phyloP scores from a whole-genome alignment of 2,329 filamentous ascomycete genomes.

The Xenoacremonium recifei region DNA sequence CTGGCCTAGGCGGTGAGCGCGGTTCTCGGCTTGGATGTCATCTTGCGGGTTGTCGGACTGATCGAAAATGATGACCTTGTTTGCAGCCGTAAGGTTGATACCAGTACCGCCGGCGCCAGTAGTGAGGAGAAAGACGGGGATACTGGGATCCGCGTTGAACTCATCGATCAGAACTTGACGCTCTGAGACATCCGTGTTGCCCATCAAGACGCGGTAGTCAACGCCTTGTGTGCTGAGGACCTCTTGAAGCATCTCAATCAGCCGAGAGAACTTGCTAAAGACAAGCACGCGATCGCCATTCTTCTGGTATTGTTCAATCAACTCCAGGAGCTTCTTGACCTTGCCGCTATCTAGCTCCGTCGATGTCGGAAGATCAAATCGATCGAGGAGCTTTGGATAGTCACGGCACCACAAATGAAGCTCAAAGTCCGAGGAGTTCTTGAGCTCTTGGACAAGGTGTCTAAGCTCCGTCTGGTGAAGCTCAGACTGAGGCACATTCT shows the following conservation, averaged over 20 bases:
- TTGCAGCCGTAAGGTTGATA: constrained; percentile 92
- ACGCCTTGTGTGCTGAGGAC: constrained; percentile 74
- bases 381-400: constrained; percentile 49
- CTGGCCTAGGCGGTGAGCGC: constrained; percentile 92
- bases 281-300: constrained; percentile 86
- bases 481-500: constrained; percentile 59
- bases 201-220: constrained; percentile 82
- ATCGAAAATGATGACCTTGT: constrained; percentile 98
- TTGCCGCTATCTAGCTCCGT: constrained; percentile 72
- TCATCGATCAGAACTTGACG: constrained; percentile 86
- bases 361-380: constrained; percentile 52
- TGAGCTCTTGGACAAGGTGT: constrained; percentile 55
- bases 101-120: constrained; percentile 96
- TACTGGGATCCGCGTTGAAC: constrained; percentile 72
- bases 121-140: constrained; percentile 88
- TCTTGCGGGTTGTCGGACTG: constrained; percentile 97
- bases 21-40: constrained; percentile 96
- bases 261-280: constrained; percentile 90
- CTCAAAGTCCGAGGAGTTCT: constrained; percentile 61
- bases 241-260: constrained; percentile 85
- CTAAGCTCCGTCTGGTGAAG: constrained; percentile 50
- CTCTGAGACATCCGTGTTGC: constrained; percentile 75
- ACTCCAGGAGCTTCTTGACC: constrained; percentile 73
- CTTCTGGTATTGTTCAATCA: constrained; percentile 69
- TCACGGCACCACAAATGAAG: constrained; percentile 65